Evolutionary conservation across 345 rosid species (phyloP), one percentile per base, ranked within the genome.

Genomic region (Rhizophora apiculata): DNA sequence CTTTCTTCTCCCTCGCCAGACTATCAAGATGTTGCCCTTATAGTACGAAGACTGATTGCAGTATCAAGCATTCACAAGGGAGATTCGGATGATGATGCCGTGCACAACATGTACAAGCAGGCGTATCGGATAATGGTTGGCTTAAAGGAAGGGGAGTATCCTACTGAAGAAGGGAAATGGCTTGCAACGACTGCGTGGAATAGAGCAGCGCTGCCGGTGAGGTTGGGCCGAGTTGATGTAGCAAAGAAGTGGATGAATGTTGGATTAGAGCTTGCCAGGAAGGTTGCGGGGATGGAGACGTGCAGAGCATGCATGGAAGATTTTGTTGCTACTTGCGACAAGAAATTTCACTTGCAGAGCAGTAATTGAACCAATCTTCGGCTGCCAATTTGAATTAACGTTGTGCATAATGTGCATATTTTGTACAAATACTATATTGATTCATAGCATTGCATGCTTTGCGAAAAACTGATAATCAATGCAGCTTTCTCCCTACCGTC

Each of bases 151-250:
- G 96, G 93, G 2, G 96, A 95, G 78, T 95, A 86, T 76, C 98
- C 98, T 0, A 74, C 62, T 8, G 98, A 90, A 63, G 98, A 92
- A 81, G 96, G 92, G 4, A 95, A 90, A 85, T 95, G 99, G 99
- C 93, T 88, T 2, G 96, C 86, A n/a, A 90, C 81, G 84, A 86
- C 96, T 20, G 96, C 99, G 0, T 95, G 97, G 99, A 95, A 95
- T 70, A 80, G 97, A 54, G 96, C 96, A 49, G 84, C 92, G 16
- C 56, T 92, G 55, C 96, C 99, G 0, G 81, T 90, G 74, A 85
- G 83, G 80, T 69, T 90, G 21, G 96, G 96, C 64, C 86, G 76
- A 73, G 65, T 83, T 66, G 92, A 89, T 66, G 78, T 57, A 1
- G 97, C 92, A 36, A 90, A 80, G 73, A 88, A 83, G 75, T 95